Conservation (phyloP, 768 basidiomycete species). For the Naganishia onofrii region DNA sequence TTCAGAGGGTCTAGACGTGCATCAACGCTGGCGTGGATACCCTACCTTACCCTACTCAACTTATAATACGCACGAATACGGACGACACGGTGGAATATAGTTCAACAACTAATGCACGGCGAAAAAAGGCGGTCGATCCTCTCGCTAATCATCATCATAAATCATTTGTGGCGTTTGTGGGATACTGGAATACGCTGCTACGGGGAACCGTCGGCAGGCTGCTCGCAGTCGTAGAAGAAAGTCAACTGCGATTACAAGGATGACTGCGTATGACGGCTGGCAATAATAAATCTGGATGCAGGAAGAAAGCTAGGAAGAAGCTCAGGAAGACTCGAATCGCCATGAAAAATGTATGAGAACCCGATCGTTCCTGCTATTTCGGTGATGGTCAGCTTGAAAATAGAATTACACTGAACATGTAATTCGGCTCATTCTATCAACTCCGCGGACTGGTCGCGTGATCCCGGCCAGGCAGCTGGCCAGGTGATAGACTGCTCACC, state of each 20-base stretch:
- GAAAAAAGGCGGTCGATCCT: no score
- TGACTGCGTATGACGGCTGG: no score
- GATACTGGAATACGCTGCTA: not conserved
- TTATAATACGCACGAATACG: no score
- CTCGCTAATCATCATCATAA: not conserved
- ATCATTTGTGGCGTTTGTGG: not conserved
- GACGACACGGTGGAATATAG: not conserved
- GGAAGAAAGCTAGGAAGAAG: no score
- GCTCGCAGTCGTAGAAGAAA: not conserved
- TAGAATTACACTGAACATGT: no score
- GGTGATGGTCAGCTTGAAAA: not conserved
- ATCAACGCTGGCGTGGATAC: not conserved
- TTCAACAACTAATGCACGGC: not conserved
- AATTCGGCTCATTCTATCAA: no score
- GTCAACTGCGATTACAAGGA: not conserved
- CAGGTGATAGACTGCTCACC: no score
- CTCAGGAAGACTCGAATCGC: no score
- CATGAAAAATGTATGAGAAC: no score
- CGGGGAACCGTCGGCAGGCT: not conserved
- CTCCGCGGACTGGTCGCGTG: no score
- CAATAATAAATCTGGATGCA: no score
- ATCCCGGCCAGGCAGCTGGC: no score
- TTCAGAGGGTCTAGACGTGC: not conserved
- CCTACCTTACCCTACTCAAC: not conserved
- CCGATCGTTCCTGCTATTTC: constrained; percentile 1